Evolutionary conservation across 306 rosid species (phyloP).

Genomic region (Begonia fuchsioides): DNA sequence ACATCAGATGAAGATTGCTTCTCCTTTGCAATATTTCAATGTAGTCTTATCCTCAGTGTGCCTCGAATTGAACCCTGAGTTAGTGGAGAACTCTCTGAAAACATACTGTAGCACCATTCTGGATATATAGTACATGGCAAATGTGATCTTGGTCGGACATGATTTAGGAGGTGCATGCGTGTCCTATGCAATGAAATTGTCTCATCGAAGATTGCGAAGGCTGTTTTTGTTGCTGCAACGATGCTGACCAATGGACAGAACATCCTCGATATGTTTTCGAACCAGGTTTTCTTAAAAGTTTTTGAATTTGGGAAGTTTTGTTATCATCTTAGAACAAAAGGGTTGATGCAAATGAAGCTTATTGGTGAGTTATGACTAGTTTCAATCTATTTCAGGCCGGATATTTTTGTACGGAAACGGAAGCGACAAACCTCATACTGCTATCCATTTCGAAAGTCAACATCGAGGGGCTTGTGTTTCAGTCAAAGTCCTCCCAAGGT

Average conservation of each 20-base stretch:
- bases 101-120: conserved; percentile 17
- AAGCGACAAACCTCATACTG: conserved; percentile 62
- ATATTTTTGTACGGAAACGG: conserved; percentile 73
- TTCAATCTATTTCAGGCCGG: conserved; percentile 45
- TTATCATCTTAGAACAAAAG: no score
- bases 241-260: conserved; percentile 77
- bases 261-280: conserved; percentile 74
- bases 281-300: conserved; percentile 49
- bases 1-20: conserved; percentile 48
- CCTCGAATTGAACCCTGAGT: conserved; percentile 21
- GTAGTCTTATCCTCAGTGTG: conserved; percentile 40
- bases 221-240: conserved; percentile 80
- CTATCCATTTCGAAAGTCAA: conserved; percentile 63
- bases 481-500: conserved; percentile 87
- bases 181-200: conserved; percentile 77
- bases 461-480: conserved; percentile 71
- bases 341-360: no score
- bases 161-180: conserved; percentile 94
- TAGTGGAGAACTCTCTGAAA: conserved; percentile 18
- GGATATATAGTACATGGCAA: conserved; percentile 2
- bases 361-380: not conserved
- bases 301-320: no score
- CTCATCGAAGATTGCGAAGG: conserved; percentile 62
- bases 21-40: conserved; percentile 38
- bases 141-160: conserved; percentile 96